Conservation (phyloP, 148 eudicot genomes). For the Mesembryanthemum crystallinum region DNA sequence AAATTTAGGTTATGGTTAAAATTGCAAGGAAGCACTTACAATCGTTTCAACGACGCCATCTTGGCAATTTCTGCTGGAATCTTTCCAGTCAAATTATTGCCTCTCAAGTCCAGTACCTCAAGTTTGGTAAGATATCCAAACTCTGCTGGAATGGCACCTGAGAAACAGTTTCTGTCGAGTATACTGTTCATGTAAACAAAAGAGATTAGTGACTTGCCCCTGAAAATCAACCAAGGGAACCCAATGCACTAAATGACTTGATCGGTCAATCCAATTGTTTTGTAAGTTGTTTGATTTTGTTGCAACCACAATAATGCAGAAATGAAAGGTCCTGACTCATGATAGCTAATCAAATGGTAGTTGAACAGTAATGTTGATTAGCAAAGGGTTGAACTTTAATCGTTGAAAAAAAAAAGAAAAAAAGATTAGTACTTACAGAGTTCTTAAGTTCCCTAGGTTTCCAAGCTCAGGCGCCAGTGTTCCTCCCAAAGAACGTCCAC, state of each 20-base stretch:
- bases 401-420: no score
- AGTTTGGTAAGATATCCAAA: constrained; percentile 57
- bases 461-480: constrained; percentile 61
- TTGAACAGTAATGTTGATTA: not conserved
- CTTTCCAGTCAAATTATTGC: constrained; percentile 62
- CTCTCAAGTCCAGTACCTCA: constrained; percentile 84
- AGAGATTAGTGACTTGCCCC: not conserved
- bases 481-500: constrained; percentile 64
- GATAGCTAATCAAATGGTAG: no score
- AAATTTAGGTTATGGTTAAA: not conserved
- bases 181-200: constrained; percentile 46
- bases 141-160: constrained; percentile 69
- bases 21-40: constrained; percentile 49
- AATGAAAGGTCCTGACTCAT: not conserved
- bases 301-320: not conserved
- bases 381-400: no score
- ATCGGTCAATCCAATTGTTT: not conserved
- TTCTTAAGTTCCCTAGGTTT: constrained; percentile 55
- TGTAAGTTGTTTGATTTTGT: not conserved
- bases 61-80: constrained; percentile 64
- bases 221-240: not conserved
- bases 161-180: constrained; percentile 64
- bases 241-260: not conserved
- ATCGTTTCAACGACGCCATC: constrained; percentile 51
- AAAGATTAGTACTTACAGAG: constrained; percentile 52